Conservation (phyloP, 106 monocot species). For the Acorus calamus region DNA sequence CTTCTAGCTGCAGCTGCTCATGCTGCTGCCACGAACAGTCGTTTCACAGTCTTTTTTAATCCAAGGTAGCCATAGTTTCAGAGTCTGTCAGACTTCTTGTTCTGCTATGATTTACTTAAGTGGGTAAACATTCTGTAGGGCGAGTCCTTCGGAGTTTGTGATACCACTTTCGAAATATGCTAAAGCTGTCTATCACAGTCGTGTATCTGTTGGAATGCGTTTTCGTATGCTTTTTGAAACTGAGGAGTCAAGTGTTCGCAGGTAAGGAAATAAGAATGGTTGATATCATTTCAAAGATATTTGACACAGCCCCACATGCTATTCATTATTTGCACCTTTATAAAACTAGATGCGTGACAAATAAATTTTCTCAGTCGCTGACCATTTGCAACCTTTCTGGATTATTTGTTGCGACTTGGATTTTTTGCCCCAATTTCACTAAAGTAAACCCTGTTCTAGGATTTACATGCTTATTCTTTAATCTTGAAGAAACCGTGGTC, state of each 20-base stretch:
- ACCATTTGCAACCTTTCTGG: no score
- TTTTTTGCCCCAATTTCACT: no score
- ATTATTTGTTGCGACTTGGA: no score
- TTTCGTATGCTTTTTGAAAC: conserved; percentile 30
- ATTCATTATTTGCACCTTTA: no score
- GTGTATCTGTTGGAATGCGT: conserved; percentile 21
- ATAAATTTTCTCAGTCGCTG: no score
- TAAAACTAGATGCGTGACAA: no score
- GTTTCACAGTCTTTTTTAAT: conserved; percentile 24
- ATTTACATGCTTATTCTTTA: no score
- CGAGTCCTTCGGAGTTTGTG: conserved; percentile 22
- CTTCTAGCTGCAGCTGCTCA: conserved; percentile 30
- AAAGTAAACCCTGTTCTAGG: no score
- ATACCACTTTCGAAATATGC: conserved; percentile 23
- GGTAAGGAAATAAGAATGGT: not conserved
- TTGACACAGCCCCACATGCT: no score
- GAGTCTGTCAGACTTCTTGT: not conserved
- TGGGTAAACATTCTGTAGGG: not conserved
- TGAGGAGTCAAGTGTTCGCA: conserved; percentile 24
- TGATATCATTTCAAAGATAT: no score
- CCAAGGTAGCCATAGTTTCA: conserved; percentile 11
- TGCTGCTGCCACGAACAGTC: conserved; percentile 29
- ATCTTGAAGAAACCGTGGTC: no score
- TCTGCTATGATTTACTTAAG: no score
- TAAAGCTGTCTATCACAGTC: conserved; percentile 23